Base-by-base conservation (phyloP, 225 moss, liverwort and hornwort genomes). In the Physcomitrium patens region DNA sequence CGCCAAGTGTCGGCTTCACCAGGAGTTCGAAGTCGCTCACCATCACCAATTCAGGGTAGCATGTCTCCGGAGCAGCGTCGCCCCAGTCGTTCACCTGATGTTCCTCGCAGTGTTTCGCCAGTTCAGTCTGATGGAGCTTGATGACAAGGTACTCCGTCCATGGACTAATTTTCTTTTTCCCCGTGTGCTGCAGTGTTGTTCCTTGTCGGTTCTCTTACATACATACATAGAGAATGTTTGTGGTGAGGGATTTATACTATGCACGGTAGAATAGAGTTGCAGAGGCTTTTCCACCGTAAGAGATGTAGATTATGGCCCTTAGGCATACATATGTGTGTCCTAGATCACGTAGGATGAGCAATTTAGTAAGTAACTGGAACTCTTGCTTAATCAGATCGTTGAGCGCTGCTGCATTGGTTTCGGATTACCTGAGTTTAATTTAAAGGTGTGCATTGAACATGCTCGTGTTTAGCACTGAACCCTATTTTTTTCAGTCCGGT, bases 71-170 rank as follows among this genome's bases (percentile, higher is more conserved):
- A 50, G 63, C 70, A 70, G 31, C 60, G 68, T 46, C 72, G 65
- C 64, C 74, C 60, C 75, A 75, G 65, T 53, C 65, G 12, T 49
- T 75, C 71, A 44, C 57, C 79, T 24, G 79, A 79, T 16, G 31
- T 20, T 50, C 84, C 84, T 76, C 83, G 76, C 43, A 89, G 84
- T 69, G 77, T 82, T n/a, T 89, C 81, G 70, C 85, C 89, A 12
- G 82, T 80, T 65, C 85, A 77, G 0, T 85, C 85, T 59, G 75
- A 85, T 69, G 78, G 75, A 44, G 56, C 75, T 76, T 80, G 70
- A 80, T 24, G 49, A 48, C 58, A 14, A 75, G 80, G 80, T 80
- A 76, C 4, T 60, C 12, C 60, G 18, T 19, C 10, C 12, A 7
- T 63, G 5, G 12, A 2, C 14, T 7, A 22, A 2, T 41, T 58